Evolutionary conservation across 2,329 filamentous ascomycete genomes (phyloP).

Genomic region (Coniochaeta sp.): DNA sequence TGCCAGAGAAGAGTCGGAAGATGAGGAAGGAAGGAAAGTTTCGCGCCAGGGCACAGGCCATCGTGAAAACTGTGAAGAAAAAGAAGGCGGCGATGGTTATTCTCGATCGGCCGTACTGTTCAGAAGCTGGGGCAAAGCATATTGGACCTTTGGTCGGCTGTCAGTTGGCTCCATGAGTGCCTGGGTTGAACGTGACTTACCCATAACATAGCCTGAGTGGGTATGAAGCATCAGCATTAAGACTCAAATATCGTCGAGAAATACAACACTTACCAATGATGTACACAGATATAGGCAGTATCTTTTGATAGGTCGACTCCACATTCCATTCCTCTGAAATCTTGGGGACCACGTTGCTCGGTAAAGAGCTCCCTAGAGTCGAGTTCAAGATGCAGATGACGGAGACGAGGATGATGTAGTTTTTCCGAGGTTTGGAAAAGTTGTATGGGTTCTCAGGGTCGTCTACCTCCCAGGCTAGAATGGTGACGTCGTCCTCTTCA

Average conservation of each 20-base stretch:
- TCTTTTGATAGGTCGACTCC: conserved; percentile 33
- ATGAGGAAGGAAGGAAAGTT: conserved; percentile 44
- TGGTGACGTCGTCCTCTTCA: conserved; percentile 16
- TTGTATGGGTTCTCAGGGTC: conserved; percentile 48
- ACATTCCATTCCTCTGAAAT: conserved; percentile 52
- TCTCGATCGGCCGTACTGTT: conserved; percentile 52
- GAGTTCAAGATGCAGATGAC: conserved; percentile 59
- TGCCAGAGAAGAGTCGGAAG: conserved; percentile 46
- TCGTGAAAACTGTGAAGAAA: conserved; percentile 41
- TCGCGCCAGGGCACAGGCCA: conserved; percentile 49
- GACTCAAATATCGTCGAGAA: neutral
- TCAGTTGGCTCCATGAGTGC: neutral
- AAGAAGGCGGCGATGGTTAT: conserved; percentile 37
- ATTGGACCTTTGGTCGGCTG: conserved; percentile 31
- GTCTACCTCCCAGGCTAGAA: conserved; percentile 38
- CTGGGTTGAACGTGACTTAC: conserved; percentile 16
- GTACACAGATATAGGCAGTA: conserved; percentile 56
- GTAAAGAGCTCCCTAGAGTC: conserved; percentile 58
- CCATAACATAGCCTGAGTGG: conserved; percentile 46
- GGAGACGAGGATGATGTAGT: conserved; percentile 43
- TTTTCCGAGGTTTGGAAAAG: conserved; percentile 48
- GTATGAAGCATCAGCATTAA: conserved; percentile 1
- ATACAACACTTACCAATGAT: conserved; percentile 35
- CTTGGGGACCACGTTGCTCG: conserved; percentile 53
- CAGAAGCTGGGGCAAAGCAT: conserved; percentile 58